phyloP scores from a whole-genome alignment of 352 stramenopile species.

The Nothophytophthora sp. region DNA sequence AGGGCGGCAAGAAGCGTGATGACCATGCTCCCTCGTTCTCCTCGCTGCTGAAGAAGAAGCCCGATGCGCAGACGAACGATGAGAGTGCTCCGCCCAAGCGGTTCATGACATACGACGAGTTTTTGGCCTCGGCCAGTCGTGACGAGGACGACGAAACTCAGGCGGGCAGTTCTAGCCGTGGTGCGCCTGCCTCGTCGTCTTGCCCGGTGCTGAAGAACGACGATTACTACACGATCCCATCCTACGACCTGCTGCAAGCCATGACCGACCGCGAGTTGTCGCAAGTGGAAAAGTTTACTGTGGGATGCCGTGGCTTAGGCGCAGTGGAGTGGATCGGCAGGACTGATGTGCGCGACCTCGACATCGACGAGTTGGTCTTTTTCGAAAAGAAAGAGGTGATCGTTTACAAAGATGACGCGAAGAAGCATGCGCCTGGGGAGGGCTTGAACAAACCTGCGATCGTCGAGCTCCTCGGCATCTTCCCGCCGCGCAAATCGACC shows the following conservation, averaged over 20 bases:
- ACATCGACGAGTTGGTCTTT: conserved; percentile 76
- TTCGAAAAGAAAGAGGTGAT: conserved; percentile 89
- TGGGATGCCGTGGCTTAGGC: conserved; percentile 77
- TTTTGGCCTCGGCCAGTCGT: conserved; percentile 64
- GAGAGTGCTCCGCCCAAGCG: conserved; percentile 40
- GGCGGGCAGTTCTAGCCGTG: neutral
- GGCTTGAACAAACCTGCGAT: conserved; percentile 80
- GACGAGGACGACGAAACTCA: conserved; percentile 47
- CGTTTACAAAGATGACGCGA: conserved; percentile 85
- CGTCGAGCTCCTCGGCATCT: conserved; percentile 78
- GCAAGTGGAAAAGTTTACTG: conserved; percentile 73
- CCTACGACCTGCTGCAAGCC: conserved; percentile 63
- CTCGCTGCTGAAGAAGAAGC: conserved; percentile 33
- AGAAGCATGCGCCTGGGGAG: conserved; percentile 76
- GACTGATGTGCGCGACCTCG: conserved; percentile 78
- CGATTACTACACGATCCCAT: conserved; percentile 80
- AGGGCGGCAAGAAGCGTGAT: conserved; percentile 34
- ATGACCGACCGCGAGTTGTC: conserved; percentile 75
- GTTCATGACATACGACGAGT: conserved; percentile 85
- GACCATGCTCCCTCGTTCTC: conserved; percentile 17
- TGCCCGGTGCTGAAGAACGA: conserved; percentile 75
- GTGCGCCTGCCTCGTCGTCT: conserved; percentile 26
- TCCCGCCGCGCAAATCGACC: conserved; percentile 63
- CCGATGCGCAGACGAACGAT: conserved; percentile 21
- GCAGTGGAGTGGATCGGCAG: conserved; percentile 81